Evolutionary conservation across 768 basidiomycete species (phyloP), one percentile per base, ranked within the genome.

Genomic region (Suillus weaverae): DNA sequence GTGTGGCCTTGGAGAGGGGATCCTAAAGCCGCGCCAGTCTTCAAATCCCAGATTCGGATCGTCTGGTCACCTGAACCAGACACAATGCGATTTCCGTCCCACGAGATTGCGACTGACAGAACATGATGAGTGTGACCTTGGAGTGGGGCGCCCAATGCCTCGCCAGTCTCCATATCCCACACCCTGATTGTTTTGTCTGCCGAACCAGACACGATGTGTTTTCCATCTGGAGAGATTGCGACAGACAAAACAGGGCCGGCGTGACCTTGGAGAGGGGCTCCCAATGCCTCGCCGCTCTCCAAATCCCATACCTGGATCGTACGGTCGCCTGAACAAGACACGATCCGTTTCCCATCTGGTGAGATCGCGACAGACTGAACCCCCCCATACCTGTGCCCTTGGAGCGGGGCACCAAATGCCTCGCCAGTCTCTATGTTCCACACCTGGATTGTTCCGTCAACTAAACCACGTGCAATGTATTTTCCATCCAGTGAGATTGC

Each of bases 401-500:
- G 32, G 35, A 66, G 35, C 11, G 41, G 41, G 41, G 59, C 22
- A 26, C 66, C 61, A 6, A 62, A 4, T 50, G 39, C 10, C 36
- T 62, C 22, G 1, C 65, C 59, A 39, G 56, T 59, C 35, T 59
- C 20, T 18, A 26, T 26, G 20, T 59, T 2, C n/a, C 57, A 60
- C n/a, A 60, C 57, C 36, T n/a, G 57, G 11, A 57, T 20, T 6
- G 41, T 43, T 6, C 6, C 5, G 16, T 43, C 41, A 18, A 1
- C 3, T 7, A 18, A 43, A 0, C 76, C 73, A 0, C 76, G 74
- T 7, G 71, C 65, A 38, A 77, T 67, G 46, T 62, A 65, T 41
- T n/a, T 66, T 7, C 75, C 75, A 18, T 76, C 74, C 0, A 57
- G n/a, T 3, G 73, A 73, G 56, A 77, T 74, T 1, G 72, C 68